Percentiles rank a stretch among this genome's conserved stretches.
Evolutionary conservation across 768 basidiomycete genomes (phyloP).

Genomic region (Termitomyces sp.): DNA sequence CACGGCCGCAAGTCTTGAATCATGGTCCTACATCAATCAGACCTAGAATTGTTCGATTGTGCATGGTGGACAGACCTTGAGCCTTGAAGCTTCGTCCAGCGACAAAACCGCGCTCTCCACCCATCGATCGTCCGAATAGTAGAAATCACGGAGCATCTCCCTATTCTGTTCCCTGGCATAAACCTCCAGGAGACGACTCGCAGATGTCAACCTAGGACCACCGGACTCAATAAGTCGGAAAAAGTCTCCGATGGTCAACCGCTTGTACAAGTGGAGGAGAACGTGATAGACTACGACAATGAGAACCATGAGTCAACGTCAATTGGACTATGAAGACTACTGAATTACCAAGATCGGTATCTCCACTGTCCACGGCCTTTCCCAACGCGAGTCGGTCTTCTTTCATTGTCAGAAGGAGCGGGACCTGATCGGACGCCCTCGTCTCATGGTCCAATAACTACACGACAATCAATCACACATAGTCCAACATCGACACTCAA

Average conservation of each 20-base stretch:
- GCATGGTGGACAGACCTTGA: slow-evolving; percentile 38
- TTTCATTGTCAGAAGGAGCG: slow-evolving; percentile 89
- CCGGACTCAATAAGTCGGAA: slow-evolving; percentile 94
- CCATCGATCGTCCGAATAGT: slow-evolving; percentile 94
- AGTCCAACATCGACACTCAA: not conserved
- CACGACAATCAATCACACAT: not conserved
- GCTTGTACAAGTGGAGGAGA: slow-evolving; percentile 78
- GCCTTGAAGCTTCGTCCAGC: slow-evolving; percentile 72
- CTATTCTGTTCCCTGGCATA: slow-evolving; percentile 88
- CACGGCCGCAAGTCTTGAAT: slow-evolving; percentile 63
- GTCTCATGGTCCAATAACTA: not conserved
- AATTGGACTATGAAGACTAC: slow-evolving; percentile 12
- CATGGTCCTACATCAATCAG: slow-evolving; percentile 51
- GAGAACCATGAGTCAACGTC: not conserved
- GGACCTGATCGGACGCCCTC: slow-evolving; percentile 41
- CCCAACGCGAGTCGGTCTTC: slow-evolving; percentile 82
- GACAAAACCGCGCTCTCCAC: slow-evolving; percentile 90
- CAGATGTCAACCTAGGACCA: slow-evolving; percentile 66
- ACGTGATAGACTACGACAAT: slow-evolving; percentile 81
- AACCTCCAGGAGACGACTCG: slow-evolving; percentile 77
- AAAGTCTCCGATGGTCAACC: slow-evolving; percentile 82
- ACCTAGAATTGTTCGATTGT: not conserved
- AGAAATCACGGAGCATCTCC: slow-evolving; percentile 92
- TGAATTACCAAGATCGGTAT: slow-evolving; percentile 80
- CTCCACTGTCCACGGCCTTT: slow-evolving; percentile 92